Conservation (phyloP, 1,284 basidiomycete species). For the Schizopora paradoxa region DNA sequence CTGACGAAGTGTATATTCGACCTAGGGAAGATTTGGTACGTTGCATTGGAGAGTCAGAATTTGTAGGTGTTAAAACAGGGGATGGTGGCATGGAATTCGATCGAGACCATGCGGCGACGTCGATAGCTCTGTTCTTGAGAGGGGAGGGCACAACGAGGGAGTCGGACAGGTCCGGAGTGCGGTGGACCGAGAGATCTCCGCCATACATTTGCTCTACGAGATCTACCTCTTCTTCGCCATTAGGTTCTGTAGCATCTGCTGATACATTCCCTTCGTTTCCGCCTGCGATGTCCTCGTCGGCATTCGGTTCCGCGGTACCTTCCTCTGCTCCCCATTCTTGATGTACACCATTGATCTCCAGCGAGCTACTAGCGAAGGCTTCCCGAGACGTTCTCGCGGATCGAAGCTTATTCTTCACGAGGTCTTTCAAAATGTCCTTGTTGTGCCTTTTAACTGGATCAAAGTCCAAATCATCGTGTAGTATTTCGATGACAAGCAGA, state of each 20-base stretch:
- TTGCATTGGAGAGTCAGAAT: conserved; percentile 16
- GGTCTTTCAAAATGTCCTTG: conserved; percentile 79
- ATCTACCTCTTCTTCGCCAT: conserved; percentile 84
- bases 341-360: no score
- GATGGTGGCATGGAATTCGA: conserved; percentile 49
- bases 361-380: conserved; percentile 26
- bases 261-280: no score
- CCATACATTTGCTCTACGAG: conserved; percentile 93
- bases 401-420: conserved; percentile 70
- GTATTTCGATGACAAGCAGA: conserved; percentile 88
- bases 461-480: conserved; percentile 91
- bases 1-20: not conserved
- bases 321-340: no score
- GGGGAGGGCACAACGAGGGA: conserved; percentile 71
- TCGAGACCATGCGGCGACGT: conserved; percentile 79
- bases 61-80: conserved; percentile 32
- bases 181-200: conserved; percentile 65
- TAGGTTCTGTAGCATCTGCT: conserved; percentile 21
- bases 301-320: conserved; percentile 5
- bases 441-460: conserved; percentile 84
- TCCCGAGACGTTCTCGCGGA: conserved; percentile 51
- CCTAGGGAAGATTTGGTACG: conserved; percentile 3
- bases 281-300: not conserved
- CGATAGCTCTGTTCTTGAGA: conserved; percentile 87
- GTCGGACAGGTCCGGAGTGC: conserved; percentile 69